Conservation (phyloP, 2,329 filamentous ascomycete genomes). For the Aspergillus thermomutatus region DNA sequence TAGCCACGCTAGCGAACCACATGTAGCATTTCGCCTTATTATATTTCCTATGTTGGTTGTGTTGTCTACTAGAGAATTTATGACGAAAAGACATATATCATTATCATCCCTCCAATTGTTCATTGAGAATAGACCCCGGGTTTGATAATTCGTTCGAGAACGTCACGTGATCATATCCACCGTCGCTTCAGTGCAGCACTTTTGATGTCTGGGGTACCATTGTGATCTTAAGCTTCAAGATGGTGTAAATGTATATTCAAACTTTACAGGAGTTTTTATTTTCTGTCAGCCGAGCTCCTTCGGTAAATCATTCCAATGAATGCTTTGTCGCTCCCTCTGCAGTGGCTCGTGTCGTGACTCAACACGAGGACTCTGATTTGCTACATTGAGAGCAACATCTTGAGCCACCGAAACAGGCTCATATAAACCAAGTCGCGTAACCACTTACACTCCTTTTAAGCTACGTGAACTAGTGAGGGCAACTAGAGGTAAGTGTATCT, state of each 20-base stretch:
- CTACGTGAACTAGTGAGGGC: not conserved
- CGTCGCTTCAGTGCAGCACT: too few species aligned
- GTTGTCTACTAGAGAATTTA: constrained; percentile 15
- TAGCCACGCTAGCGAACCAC: constrained; percentile 35
- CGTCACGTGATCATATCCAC: not conserved
- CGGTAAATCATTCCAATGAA: not conserved
- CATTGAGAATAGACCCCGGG: not conserved
- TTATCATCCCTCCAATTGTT: not conserved
- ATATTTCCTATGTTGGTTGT: constrained; percentile 26
- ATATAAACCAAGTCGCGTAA: not conserved
- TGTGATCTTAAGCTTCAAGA: not conserved
- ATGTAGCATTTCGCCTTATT: constrained; percentile 38
- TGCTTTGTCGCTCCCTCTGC: not conserved
- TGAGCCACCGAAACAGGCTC: not conserved
- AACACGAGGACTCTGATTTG: not conserved
- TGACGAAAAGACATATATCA: constrained; percentile 13
- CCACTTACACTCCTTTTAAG: not conserved
- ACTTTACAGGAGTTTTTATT: not conserved
- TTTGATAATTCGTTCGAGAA: not conserved
- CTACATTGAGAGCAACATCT: not conserved
- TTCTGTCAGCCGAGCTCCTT: too few species aligned
- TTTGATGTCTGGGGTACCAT: too few species aligned
- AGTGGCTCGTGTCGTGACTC: not conserved
- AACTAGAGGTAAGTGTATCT: not conserved
- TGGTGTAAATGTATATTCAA: not conserved